These are phyloP conservation scores for Monosporascus sp. DNA, from an alignment of 2,329 filamentous ascomycete species.

Conservation along the genomic window DNA sequence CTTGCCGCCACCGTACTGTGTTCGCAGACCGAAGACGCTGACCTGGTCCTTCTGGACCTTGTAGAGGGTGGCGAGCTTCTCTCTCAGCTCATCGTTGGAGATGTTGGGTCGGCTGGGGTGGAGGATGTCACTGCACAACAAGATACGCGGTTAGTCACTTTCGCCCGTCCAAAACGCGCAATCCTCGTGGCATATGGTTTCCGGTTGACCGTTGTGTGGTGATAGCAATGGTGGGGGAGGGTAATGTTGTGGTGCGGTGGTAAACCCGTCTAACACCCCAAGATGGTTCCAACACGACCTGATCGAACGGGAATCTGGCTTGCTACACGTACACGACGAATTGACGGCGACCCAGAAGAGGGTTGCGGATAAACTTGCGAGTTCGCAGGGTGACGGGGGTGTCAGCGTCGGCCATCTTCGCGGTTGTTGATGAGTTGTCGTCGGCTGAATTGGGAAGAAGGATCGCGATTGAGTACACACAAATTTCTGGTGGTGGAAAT, in stretches of 20 bases:
- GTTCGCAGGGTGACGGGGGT: constrained; percentile 81
- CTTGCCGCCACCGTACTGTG: constrained; percentile 99
- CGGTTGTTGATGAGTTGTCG: constrained; percentile 25
- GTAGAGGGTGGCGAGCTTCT: constrained; percentile 93
- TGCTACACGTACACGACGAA: constrained; percentile 88
- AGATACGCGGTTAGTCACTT: constrained; percentile 2
- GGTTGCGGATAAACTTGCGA: constrained; percentile 99
- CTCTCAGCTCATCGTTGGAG: constrained; percentile 96
- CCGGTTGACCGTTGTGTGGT: too few relatives aligned
- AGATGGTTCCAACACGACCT: constrained; percentile 6
- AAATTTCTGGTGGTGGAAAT: not conserved
- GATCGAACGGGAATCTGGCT: constrained; percentile 10
- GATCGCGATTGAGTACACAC: not conserved
- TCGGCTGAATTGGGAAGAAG: not conserved
- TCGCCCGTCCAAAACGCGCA: not conserved
- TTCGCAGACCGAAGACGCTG: constrained; percentile 96
- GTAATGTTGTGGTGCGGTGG: not conserved
- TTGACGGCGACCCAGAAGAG: constrained; percentile 97
- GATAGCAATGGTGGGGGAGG: not conserved
- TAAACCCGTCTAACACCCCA: not conserved
- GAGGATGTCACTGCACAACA: constrained; percentile 79
- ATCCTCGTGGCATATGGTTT: not conserved
- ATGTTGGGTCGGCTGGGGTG: constrained; percentile 98
- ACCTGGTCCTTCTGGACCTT: constrained; percentile 97
- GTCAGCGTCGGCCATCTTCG: constrained; percentile 85